These are phyloP conservation scores for Candolleomyces eurysporus DNA, from an alignment of 768 basidiomycete genomes.

Conservation along the genomic window DNA sequence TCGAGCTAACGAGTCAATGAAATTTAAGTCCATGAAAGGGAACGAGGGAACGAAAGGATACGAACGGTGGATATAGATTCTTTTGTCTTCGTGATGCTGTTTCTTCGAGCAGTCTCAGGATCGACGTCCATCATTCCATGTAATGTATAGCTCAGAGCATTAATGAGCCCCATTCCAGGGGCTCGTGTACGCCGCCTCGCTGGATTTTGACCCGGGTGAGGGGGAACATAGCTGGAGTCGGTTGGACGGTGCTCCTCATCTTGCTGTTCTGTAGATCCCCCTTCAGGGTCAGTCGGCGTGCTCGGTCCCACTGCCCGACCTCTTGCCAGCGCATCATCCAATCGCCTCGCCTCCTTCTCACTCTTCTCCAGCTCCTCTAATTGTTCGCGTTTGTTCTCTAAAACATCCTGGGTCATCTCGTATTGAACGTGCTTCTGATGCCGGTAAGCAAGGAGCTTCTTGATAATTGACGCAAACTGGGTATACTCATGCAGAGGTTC, in stretches of 20 bases:
- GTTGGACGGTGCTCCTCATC: conserved; percentile 37
- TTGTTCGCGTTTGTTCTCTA: conserved; percentile 81
- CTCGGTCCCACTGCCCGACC: conserved; percentile 32
- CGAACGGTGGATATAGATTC: conserved; percentile 92
- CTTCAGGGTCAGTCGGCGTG: conserved; percentile 24
- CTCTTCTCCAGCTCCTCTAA: conserved; percentile 90
- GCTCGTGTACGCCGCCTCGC: conserved; percentile 51
- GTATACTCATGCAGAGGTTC: conserved; percentile 95
- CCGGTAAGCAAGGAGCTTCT: conserved; percentile 88
- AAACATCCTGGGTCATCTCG: conserved; percentile 91
- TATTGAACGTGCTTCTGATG: conserved; percentile 98
- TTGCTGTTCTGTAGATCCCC: conserved; percentile 13
- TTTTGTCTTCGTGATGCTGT: conserved; percentile 89
- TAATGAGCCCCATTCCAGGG: conserved; percentile 84
- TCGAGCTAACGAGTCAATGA: conserved; percentile 63
- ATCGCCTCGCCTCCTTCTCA: conserved; percentile 83
- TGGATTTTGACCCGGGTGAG: conserved; percentile 79
- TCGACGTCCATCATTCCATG: conserved; percentile 99
- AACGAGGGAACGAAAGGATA: conserved; percentile 9
- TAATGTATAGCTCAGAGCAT: conserved; percentile 89
- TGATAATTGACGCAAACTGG: conserved; percentile 94
- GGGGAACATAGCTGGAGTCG: conserved; percentile 53
- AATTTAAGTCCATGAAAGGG: background rate
- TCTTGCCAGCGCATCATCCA: conserved; percentile 82
- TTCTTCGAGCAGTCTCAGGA: conserved; percentile 92